Conservation (phyloP, 106 monocot species). For the Gastrodia elata region DNA sequence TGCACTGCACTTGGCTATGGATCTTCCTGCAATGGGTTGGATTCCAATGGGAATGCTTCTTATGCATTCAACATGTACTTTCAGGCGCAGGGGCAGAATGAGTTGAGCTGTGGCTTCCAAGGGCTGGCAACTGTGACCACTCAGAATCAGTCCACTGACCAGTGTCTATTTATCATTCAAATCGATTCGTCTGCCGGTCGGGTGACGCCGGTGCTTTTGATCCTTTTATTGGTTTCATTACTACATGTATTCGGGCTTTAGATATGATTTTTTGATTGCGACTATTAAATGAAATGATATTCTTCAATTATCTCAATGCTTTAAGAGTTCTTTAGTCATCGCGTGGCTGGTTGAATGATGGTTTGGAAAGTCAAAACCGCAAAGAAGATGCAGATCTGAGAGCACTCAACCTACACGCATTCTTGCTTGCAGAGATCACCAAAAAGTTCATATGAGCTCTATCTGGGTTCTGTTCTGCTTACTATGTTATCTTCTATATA, state of each 20-base stretch:
- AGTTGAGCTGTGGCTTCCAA: conserved; percentile 37
- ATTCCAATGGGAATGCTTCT: conserved; percentile 38
- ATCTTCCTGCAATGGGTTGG: conserved; percentile 39
- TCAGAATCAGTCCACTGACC: conserved; percentile 23
- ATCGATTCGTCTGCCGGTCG: conserved; percentile 4
- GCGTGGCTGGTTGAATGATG: too few relatives aligned
- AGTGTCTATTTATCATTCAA: conserved; percentile 45
- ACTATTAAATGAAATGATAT: not conserved
- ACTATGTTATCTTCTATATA: too few relatives aligned
- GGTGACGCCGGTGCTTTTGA: too few relatives aligned
- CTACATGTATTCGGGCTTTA: not conserved
- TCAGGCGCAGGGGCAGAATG: conserved; percentile 38
- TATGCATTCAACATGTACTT: conserved; percentile 66
- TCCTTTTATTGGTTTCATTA: not conserved
- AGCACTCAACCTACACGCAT: too few relatives aligned
- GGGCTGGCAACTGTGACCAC: conserved; percentile 38
- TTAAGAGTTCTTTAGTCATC: not conserved
- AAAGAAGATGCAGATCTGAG: too few relatives aligned
- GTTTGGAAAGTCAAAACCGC: too few relatives aligned
- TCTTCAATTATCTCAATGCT: not conserved
- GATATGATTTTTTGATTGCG: not conserved
- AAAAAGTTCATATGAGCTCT: too few relatives aligned
- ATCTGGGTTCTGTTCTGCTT: too few relatives aligned
- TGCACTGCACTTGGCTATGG: conserved; percentile 61
- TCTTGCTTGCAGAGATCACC: too few relatives aligned